These are phyloP conservation scores for Thermothielavioides terrestris DNA, from an alignment of 495 filamentous ascomycete genomes.

Conservation along the genomic window DNA sequence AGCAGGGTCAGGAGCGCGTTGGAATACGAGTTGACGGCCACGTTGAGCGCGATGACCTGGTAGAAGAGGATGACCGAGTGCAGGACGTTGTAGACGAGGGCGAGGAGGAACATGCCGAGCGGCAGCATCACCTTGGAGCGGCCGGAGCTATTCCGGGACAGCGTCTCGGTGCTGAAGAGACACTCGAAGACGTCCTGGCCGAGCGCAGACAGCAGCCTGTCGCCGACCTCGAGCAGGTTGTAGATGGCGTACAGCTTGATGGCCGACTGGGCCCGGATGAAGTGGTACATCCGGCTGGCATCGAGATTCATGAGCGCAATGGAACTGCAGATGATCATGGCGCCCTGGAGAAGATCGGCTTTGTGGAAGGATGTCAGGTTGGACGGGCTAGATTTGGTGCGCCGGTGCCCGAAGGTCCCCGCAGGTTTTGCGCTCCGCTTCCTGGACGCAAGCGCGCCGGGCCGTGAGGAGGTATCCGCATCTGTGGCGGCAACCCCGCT, in stretches of 20 bases:
- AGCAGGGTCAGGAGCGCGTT: constrained; percentile 89
- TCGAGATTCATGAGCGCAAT: constrained; percentile 84
- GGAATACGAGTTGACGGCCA: constrained; percentile 97
- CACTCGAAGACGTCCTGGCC: constrained; percentile 96
- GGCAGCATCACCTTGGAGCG: constrained; percentile 88
- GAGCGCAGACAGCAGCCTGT: constrained; percentile 79
- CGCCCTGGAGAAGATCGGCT: constrained; percentile 84
- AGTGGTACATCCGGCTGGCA: constrained; percentile 96
- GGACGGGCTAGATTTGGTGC: constrained; percentile 77
- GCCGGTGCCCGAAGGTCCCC: constrained; percentile 51
- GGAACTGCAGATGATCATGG: constrained; percentile 77
- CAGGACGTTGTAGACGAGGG: constrained; percentile 75
- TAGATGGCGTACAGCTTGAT: constrained; percentile 99
- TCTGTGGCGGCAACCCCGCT: neutral
- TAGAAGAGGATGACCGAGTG: constrained; percentile 88
- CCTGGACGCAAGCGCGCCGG: constrained; percentile 1
- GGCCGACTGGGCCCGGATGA: constrained; percentile 88
- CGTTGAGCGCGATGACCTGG: constrained; percentile 94
- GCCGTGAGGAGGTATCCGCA: too few relatives aligned
- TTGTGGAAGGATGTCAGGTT: constrained; percentile 80
- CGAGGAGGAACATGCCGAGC: constrained; percentile 81
- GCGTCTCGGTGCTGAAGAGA: constrained; percentile 82
- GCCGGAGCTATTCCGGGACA: constrained; percentile 78
- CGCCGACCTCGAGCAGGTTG: constrained; percentile 85
- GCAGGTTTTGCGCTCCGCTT: constrained; percentile 10